Conservation (phyloP, 305 asterid species). For the Caryopteris hybrid region DNA sequence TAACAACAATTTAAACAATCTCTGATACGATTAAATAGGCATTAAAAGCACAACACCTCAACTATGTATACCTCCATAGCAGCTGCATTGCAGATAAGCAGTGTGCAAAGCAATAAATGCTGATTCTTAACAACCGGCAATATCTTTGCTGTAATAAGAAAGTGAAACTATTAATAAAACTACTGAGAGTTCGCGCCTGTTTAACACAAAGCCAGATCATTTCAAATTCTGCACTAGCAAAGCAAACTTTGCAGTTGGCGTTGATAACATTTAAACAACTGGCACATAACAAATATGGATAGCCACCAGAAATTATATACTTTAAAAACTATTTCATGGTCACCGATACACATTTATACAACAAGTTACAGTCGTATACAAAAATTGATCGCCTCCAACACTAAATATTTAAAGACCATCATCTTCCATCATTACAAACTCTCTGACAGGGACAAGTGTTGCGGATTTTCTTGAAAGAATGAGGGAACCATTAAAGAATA, state of each 20-base stretch:
- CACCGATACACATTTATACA: too few relatives aligned
- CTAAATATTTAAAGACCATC: background rate
- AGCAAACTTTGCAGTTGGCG: background rate
- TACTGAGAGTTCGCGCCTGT: background rate
- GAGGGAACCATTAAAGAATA: background rate
- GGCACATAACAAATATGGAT: background rate
- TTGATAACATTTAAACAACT: background rate
- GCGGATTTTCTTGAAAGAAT: background rate
- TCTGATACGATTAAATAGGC: background rate
- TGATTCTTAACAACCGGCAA: slow-evolving; percentile 70
- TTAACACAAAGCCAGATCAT: background rate
- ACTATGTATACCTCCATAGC: slow-evolving; percentile 70
- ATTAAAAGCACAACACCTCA: background rate
- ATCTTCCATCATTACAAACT: background rate
- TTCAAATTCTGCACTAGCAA: background rate
- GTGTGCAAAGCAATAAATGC: slow-evolving; percentile 80
- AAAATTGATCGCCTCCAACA: background rate
- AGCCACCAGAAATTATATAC: background rate
- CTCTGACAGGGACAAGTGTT: background rate
- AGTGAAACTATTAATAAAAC: background rate
- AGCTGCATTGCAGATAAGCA: slow-evolving; percentile 79
- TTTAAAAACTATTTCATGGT: background rate
- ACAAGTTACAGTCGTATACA: background rate
- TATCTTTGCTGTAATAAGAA: slow-evolving; percentile 53
- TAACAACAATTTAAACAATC: slow-evolving; percentile 1